These are phyloP conservation scores for Ascochyta rabiei DNA, from an alignment of 2,329 filamentous ascomycete species.

Conservation along the genomic window DNA sequence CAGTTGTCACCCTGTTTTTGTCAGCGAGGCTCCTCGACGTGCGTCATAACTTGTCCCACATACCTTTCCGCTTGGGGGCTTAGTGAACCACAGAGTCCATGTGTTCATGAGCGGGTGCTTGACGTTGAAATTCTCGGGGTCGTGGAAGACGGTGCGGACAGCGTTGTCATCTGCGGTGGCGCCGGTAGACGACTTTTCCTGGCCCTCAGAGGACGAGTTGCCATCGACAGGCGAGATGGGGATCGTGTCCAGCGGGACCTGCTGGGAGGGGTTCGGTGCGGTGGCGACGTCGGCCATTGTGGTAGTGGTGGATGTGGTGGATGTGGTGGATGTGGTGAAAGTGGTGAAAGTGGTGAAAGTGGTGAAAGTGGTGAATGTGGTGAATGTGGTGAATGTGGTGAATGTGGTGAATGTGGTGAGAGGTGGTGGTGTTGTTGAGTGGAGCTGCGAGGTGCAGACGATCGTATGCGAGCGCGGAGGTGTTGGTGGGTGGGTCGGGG, in stretches of 20 bases:
- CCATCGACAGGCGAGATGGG: constrained; percentile 59
- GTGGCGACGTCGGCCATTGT: constrained; percentile 47
- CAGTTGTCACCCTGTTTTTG: constrained; percentile 85
- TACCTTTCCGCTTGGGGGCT: constrained; percentile 95
- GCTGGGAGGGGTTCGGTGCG: constrained; percentile 51
- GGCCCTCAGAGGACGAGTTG: constrained; percentile 49
- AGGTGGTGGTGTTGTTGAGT: constrained; percentile 7
- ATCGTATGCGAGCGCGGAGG: constrained; percentile 23
- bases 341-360: too few species aligned
- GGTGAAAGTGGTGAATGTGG: too few species aligned
- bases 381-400: too few species aligned
- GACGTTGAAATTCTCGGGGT: constrained; percentile 99
- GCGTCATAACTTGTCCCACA: constrained; percentile 21
- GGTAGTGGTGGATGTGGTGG: constrained; percentile 12
- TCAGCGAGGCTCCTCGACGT: constrained; percentile 17
- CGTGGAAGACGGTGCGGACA: constrained; percentile 93
- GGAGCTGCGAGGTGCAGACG: constrained; percentile 11
- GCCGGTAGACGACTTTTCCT: constrained; percentile 48
- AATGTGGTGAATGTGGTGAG: constrained; percentile 9
- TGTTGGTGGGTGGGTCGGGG: constrained; percentile 23
- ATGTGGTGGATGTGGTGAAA: constrained; percentile 5
- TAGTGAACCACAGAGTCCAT: constrained; percentile 99
- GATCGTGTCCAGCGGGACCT: constrained; percentile 62
- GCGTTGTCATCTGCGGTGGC: constrained; percentile 58
- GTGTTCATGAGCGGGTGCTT: constrained; percentile 97